Percentiles rank a stretch among this genome's conserved stretches.
Evolutionary conservation across 2,329 filamentous ascomycete genomes (phyloP).

Genomic region (Fusarium siculi): DNA sequence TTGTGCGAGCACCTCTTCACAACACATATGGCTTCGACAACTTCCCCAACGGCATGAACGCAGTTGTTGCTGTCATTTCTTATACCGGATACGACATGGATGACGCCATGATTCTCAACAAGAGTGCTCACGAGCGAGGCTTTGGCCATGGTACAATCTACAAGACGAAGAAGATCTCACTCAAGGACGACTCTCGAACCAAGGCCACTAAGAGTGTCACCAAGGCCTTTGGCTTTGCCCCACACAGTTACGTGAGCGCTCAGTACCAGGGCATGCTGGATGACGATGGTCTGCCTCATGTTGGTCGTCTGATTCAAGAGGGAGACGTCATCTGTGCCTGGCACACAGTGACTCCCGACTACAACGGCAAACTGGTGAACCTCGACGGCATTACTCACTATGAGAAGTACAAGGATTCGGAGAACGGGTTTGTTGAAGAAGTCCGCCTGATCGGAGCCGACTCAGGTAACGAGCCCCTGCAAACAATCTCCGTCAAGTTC

Average conservation of each 20-base stretch:
- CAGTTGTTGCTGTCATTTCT: constrained; percentile 95
- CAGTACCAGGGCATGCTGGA: constrained; percentile 80
- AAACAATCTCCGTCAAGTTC: constrained; percentile 92
- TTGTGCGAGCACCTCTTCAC: constrained; percentile 91
- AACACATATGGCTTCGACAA: constrained; percentile 98
- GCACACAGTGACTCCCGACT: constrained; percentile 86
- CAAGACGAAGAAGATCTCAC: constrained; percentile 92
- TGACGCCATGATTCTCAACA: constrained; percentile 99
- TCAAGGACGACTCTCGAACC: constrained; percentile 80
- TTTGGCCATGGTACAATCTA: constrained; percentile 97
- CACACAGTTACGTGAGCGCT: constrained; percentile 76
- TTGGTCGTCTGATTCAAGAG: constrained; percentile 81
- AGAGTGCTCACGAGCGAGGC: constrained; percentile 93
- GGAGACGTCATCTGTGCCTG: constrained; percentile 90
- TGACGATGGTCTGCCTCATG: constrained; percentile 84
- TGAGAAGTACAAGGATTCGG: constrained; percentile 93
- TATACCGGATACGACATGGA: constrained; percentile 99
- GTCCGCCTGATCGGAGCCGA: constrained; percentile 91
- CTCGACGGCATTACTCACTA: constrained; percentile 86
- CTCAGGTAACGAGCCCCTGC: constrained; percentile 81
- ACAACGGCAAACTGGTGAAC: constrained; percentile 82
- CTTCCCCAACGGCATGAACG: constrained; percentile 96
- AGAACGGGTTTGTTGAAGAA: constrained; percentile 90
- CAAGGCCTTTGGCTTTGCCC: constrained; percentile 92
- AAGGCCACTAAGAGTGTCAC: constrained; percentile 75